Conservation (phyloP, 495 filamentous ascomycete species). For the Penicillium bovifimosum region DNA sequence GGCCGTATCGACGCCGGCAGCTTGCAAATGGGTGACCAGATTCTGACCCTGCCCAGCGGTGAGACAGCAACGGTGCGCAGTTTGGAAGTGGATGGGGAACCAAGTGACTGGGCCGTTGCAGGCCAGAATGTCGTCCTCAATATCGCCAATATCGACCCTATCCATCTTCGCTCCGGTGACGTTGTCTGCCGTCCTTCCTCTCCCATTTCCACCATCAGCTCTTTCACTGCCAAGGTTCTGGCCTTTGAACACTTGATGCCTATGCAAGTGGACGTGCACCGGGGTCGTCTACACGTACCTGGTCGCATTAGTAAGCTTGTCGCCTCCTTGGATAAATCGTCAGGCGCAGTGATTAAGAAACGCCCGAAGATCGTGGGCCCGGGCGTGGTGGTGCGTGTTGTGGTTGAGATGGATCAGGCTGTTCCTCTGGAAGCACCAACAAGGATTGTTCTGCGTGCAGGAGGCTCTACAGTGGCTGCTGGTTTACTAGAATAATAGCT, state of each 20-base stretch:
- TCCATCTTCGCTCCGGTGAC: conserved; percentile 78
- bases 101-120: conserved; percentile 87
- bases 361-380: conserved; percentile 77
- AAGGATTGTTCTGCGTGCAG: conserved; percentile 72
- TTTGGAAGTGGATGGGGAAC: conserved; percentile 66
- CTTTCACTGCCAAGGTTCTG: conserved; percentile 74
- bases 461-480: conserved; percentile 79
- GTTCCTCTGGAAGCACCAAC: conserved; percentile 75
- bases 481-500: conserved; percentile 66
- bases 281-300: conserved; percentile 73
- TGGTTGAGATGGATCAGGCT: conserved; percentile 67
- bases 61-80: conserved; percentile 75
- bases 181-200: conserved; percentile 66
- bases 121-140: conserved; percentile 84
- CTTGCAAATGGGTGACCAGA: conserved; percentile 73
- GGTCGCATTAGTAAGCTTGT: conserved; percentile 67
- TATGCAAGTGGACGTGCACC: conserved; percentile 81
- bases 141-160: conserved; percentile 76
- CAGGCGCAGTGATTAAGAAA: conserved; percentile 66
- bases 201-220: conserved; percentile 61
- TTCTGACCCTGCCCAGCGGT: conserved; percentile 72
- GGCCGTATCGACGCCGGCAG: conserved; percentile 83
- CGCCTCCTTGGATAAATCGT: conserved; percentile 69
- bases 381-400: conserved; percentile 57
- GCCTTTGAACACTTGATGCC: conserved; percentile 87